Percentiles rank a stretch among this genome's conserved stretches.
Evolutionary conservation across 805 yeast genomes (phyloP).

Genomic region (Candida peoriensis): DNA sequence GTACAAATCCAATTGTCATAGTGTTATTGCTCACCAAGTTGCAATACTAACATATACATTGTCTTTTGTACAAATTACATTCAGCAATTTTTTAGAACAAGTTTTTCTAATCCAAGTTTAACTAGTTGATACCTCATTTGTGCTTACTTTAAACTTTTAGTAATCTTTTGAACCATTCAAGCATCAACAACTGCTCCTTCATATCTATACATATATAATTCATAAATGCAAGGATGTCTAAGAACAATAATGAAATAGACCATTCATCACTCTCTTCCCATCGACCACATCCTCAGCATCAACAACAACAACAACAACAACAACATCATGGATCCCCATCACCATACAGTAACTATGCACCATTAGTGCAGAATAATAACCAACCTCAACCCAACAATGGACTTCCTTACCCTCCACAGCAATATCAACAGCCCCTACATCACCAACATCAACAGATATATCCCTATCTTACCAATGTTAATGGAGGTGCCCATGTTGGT

Average conservation of each 20-base stretch:
- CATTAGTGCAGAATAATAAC: too few species aligned
- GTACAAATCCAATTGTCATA: too few species aligned
- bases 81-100: too few species aligned
- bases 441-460: neutral
- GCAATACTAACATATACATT: too few species aligned
- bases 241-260: neutral
- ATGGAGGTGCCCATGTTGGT: too few species aligned
- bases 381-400: too few species aligned
- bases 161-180: too few species aligned
- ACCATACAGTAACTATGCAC: neutral
- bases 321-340: constrained; percentile 2
- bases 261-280: constrained; percentile 3
- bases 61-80: too few species aligned
- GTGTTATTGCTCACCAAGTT: too few species aligned
- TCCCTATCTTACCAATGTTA: neutral
- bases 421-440: constrained; percentile 1
- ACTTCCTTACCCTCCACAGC: neutral
- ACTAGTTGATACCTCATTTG: too few species aligned
- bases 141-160: neutral
- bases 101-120: too few species aligned
- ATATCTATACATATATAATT: neutral
- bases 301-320: constrained; percentile 3
- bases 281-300: constrained; percentile 4
- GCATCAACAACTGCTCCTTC: neutral
- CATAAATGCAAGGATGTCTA: neutral